Evolutionary conservation across 2,329 filamentous ascomycete species (phyloP).

Genomic region (Fusarium caatingaense): DNA sequence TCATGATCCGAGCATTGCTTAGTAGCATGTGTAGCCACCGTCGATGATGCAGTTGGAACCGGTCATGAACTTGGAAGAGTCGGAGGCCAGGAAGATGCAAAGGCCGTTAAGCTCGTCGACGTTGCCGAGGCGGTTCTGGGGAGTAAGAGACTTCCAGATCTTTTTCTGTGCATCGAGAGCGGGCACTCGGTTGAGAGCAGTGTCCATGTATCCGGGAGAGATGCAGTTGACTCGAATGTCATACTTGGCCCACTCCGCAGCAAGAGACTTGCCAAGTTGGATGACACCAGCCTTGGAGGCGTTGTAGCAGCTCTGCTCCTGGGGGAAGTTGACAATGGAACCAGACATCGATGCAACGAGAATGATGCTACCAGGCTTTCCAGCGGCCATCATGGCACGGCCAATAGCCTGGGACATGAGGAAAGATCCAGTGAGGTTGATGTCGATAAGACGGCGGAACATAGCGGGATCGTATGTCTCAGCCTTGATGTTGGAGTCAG

Average conservation of each 20-base stretch:
- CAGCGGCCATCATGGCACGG: constrained; percentile 77
- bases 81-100: constrained; percentile 79
- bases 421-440: constrained; percentile 85
- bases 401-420: constrained; percentile 79
- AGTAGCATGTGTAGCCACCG: constrained; percentile 75
- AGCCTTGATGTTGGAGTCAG: constrained; percentile 85
- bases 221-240: constrained; percentile 86
- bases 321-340: constrained; percentile 86
- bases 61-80: constrained; percentile 81
- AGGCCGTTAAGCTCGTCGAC: constrained; percentile 83
- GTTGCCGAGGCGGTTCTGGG: constrained; percentile 76
- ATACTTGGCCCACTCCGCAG: constrained; percentile 86
- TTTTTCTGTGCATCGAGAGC: constrained; percentile 84
- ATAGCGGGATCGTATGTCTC: constrained; percentile 80
- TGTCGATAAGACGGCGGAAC: constrained; percentile 83
- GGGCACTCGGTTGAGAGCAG: constrained; percentile 80
- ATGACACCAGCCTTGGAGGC: constrained; percentile 85
- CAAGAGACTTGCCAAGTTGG: constrained; percentile 82
- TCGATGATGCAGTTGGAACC: constrained; percentile 79
- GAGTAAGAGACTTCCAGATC: constrained; percentile 80
- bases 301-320: constrained; percentile 87
- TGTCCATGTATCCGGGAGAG: constrained; percentile 89
- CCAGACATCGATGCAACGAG: constrained; percentile 86
- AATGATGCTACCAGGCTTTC: constrained; percentile 78
- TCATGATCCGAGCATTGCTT: constrained; percentile 43